These are phyloP conservation scores for Spizellomyces punctatus DNA, from an alignment of 192 early-diverging fungal genomes.

Conservation along the genomic window DNA sequence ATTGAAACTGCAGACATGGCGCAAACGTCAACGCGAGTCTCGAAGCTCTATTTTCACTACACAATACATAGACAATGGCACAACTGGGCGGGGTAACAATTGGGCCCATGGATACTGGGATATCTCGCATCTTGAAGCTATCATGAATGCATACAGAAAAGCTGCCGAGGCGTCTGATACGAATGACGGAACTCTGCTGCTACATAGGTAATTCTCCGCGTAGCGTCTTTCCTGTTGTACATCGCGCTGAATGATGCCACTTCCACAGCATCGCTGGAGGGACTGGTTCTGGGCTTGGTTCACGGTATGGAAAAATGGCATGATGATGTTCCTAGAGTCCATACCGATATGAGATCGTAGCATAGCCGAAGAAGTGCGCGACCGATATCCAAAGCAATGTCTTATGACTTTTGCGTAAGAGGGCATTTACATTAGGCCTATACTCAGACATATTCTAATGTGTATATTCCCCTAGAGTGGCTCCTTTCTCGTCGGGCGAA, in stretches of 20 bases:
- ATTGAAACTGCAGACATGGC: conserved; percentile 17
- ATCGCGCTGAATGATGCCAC: conserved; percentile 1
- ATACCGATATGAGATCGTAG: conserved; percentile 10
- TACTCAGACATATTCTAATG: not conserved
- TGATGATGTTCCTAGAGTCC: not conserved
- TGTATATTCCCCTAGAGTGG: conserved; percentile 18
- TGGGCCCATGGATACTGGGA: conserved; percentile 52
- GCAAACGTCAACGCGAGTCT: conserved; percentile 5
- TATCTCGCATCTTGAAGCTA: conserved; percentile 21
- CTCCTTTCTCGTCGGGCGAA: conserved; percentile 46
- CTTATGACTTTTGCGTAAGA: conserved; percentile 34
- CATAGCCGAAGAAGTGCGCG: conserved; percentile 42
- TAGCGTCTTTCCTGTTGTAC: not conserved
- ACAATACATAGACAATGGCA: conserved; percentile 30
- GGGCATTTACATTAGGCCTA: not conserved
- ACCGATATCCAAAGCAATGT: conserved; percentile 31
- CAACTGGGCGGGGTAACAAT: conserved; percentile 50
- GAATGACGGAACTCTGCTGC: conserved; percentile 22
- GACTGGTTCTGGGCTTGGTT: conserved; percentile 49
- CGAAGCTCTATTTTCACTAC: conserved; percentile 1
- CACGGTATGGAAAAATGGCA: conserved; percentile 17
- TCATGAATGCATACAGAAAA: conserved; percentile 31
- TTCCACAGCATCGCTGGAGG: conserved; percentile 44
- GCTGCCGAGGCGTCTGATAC: conserved; percentile 6
- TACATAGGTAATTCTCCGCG: conserved; percentile 36